Evolutionary conservation across 768 basidiomycete species (phyloP).

Genomic region (Mycena leptocephala): DNA sequence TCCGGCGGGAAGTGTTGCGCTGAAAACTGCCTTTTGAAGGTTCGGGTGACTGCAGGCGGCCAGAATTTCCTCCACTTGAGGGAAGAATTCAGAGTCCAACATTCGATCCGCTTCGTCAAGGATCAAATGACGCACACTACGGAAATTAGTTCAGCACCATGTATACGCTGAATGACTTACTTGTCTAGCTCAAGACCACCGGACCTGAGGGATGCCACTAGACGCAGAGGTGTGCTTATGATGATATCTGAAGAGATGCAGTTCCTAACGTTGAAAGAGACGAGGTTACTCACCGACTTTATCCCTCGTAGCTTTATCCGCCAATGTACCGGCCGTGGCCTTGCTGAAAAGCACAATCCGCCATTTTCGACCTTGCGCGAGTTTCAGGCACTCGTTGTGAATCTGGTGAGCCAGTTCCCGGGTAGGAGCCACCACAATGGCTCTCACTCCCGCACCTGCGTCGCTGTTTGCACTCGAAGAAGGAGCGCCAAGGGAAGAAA

Average conservation of each 20-base stretch:
- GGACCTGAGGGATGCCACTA: constrained; percentile 86
- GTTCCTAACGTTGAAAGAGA: not conserved
- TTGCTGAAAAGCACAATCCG: constrained; percentile 88
- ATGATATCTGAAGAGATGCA: constrained; percentile 78
- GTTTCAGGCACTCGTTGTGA: constrained; percentile 89
- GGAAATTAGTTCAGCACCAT: constrained; percentile 24
- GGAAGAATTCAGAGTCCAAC: constrained; percentile 89
- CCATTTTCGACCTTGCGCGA: constrained; percentile 89
- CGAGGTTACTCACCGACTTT: constrained; percentile 78
- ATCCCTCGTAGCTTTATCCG: constrained; percentile 79
- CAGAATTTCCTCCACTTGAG: constrained; percentile 91
- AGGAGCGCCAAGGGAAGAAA: constrained; percentile 74
- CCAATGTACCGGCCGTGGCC: constrained; percentile 87
- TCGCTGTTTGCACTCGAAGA: constrained; percentile 62
- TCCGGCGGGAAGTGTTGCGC: constrained; percentile 93
- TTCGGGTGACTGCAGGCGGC: constrained; percentile 78
- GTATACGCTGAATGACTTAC: constrained; percentile 58
- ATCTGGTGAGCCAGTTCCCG: constrained; percentile 98
- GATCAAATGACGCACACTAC: constrained; percentile 88
- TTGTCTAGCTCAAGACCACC: constrained; percentile 79
- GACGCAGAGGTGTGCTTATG: constrained; percentile 92
- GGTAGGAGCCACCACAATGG: constrained; percentile 91
- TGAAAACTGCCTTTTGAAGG: constrained; percentile 92
- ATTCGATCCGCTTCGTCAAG: constrained; percentile 95
- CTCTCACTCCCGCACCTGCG: constrained; percentile 75